Evolutionary conservation across 371 early-diverging fungal genomes (phyloP), one percentile per base, ranked within the genome.

Genomic region (Massospora cicadina): DNA sequence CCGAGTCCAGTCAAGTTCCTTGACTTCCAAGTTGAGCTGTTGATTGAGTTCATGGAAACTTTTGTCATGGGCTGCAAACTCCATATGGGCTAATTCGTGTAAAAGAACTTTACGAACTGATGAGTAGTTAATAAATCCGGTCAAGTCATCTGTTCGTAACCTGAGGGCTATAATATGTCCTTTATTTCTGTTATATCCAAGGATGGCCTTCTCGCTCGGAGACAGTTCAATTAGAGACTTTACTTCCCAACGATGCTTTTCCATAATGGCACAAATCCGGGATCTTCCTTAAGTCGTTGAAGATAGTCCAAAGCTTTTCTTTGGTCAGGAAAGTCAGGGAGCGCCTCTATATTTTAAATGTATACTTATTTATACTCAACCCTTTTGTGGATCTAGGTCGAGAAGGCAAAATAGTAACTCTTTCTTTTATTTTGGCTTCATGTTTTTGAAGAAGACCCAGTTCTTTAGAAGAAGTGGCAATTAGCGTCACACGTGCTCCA

Each of bases 71-170:
- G 82, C 89, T 17, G 75, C 67, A 77, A 83, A 84, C n/a, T 88
- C 85, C 73, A 84, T 90, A 65, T 95, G 95, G 0, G 91, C 80
- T 7, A 95, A 79, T 71, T 95, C 95, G 68, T 95, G 95, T 65
- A 93, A 69, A 30, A 95, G 69, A 21, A 91, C 91, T 62, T 79
- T 80, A 32, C 86, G 76, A 1, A 95, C 72, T 0, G 77, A 73
- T 57, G 76, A 75, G 67, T 88, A 95, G 65, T 83, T 81, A 29
- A 93, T 74, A 68, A 95, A 95, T 1, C 93, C 93, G n/a, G 81
- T 81, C 60, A 92, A 71, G 67, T 85, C 87, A 70, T 91, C 84
- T 0, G 93, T 91, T 32, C 93, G 78, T 56, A 95, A 69, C 33
- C 93, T 76, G n/a, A 93, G 66, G 0, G 93, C 85, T 65, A 95